Evolutionary conservation across 106 monocot species (phyloP), one percentile per base, ranked within the genome.

Genomic region (Phalaenopsis equestris): DNA sequence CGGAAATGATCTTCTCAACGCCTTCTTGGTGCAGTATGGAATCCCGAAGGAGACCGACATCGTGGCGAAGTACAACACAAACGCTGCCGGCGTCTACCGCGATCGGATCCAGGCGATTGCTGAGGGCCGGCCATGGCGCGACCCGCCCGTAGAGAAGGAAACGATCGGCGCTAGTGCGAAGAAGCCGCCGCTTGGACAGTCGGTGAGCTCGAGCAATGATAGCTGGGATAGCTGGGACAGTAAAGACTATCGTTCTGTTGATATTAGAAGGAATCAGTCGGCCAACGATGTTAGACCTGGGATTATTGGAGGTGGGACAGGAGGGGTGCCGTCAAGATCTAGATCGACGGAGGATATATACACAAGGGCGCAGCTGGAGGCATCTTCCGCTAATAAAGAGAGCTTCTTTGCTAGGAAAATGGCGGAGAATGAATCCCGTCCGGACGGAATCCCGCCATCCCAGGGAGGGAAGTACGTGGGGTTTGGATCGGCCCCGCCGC

Each of bases 141-240:
- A 95, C 45, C 95, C 95, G 18, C 93, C 93, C 0, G 81, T 93
- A 4, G 93, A 87, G 6, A 92, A 91, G 76, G 94, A 94, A 57
- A 73, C 72, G 8, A 55, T 85, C 49, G 17, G 67, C 17, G 68
- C 82, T 11, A 64, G 73, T 8, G 83, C 18, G 18, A 79, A 78
- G n/a, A 92, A 89, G 84, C 95, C 95, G 19, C 92, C 90, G 46
- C 36, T 87, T 37, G 85, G 23, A 49, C 70, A 56, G 47, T 58
- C 65, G 8, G 17, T 19, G 56, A 11, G 30, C 67, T 38, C 57
- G 45, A 80, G 68, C 24, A 80, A 75, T 42, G 80, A 81, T 0
- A 86, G 86, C 2, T 93, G 93, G 93, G 93, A 88, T 42, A 87
- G 67, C 65, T 93, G 92, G 92, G 92, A 89, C 24, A 56, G 11